phyloP scores from a whole-genome alignment of 306 rosid genomes.

The Castanospermum australe region DNA sequence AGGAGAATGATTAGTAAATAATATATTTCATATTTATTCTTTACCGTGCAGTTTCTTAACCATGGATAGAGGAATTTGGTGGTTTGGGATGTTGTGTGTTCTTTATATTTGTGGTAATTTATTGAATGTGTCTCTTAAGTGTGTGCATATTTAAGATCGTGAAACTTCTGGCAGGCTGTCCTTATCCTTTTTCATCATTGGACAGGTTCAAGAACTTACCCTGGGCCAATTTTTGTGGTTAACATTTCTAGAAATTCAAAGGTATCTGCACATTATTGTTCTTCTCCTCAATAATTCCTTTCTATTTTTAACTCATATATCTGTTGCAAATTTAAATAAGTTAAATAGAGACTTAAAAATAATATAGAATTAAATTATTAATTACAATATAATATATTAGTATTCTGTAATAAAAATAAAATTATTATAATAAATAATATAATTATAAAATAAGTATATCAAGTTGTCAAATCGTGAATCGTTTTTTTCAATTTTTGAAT shows the following conservation, averaged over 20 bases:
- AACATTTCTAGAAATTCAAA: constrained; percentile 68
- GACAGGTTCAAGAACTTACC: constrained; percentile 77
- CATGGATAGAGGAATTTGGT: constrained; percentile 12
- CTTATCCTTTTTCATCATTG: constrained; percentile 26
- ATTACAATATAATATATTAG: neutral
- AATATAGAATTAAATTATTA: neutral
- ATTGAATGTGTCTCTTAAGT: neutral
- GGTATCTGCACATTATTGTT: constrained; percentile 50
- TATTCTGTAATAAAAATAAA: neutral
- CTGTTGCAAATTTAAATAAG: constrained; percentile 1
- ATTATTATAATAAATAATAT: neutral
- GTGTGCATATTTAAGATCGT: constrained; percentile 3
- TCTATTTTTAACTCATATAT: neutral
- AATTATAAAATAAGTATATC: neutral
- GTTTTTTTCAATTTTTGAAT: no score
- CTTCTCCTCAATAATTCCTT: constrained; percentile 11
- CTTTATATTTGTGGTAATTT: constrained; percentile 14
- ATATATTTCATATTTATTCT: neutral
- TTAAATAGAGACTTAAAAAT: neutral
- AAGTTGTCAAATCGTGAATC: no score
- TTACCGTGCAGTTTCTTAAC: constrained; percentile 1
- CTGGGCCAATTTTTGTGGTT: constrained; percentile 80
- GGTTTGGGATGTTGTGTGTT: constrained; percentile 22
- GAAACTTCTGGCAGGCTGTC: constrained; percentile 9
- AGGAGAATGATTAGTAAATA: neutral